Conservation (phyloP, 805 yeast genomes). For the Monosporozyma aerobia region DNA sequence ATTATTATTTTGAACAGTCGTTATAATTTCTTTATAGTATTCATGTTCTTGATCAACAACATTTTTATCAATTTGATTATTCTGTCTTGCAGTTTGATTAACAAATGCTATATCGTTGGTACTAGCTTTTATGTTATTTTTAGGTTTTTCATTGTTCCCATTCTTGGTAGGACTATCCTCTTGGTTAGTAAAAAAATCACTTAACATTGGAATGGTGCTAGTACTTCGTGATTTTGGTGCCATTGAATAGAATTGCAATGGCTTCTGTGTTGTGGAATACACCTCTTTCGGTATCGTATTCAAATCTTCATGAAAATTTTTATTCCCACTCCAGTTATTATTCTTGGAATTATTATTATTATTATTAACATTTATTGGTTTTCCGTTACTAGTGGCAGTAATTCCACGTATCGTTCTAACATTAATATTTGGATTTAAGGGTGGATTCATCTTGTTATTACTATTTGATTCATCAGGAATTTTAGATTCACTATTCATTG, state of each 20-base stretch:
- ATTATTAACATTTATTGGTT: slow-evolving; percentile 2
- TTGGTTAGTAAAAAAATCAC: background rate
- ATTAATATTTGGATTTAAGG: background rate
- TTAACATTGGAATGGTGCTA: background rate
- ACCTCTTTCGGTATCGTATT: slow-evolving; percentile 6
- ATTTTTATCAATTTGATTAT: background rate
- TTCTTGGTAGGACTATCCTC: background rate
- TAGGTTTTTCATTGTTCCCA: background rate
- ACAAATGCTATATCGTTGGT: background rate
- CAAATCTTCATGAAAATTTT: slow-evolving; percentile 13
- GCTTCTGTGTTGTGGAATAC: slow-evolving; percentile 25
- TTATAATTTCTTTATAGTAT: slow-evolving; percentile 2
- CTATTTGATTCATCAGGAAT: background rate
- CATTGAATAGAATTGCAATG: slow-evolving; percentile 24
- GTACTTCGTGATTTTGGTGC: slow-evolving; percentile 14
- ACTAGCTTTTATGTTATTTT: background rate
- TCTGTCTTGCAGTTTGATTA: background rate
- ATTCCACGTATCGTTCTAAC: background rate
- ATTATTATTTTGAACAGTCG: slow-evolving; percentile 1
- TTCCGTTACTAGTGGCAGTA: background rate
- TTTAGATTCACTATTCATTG: slow-evolving; percentile 1
- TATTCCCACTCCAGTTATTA: slow-evolving; percentile 2
- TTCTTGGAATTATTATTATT: background rate
- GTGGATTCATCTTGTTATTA: background rate
- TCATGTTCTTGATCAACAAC: background rate